Evolutionary conservation across 202 grass and related monocot genomes (phyloP).

Genomic region (Zizania palustris): DNA sequence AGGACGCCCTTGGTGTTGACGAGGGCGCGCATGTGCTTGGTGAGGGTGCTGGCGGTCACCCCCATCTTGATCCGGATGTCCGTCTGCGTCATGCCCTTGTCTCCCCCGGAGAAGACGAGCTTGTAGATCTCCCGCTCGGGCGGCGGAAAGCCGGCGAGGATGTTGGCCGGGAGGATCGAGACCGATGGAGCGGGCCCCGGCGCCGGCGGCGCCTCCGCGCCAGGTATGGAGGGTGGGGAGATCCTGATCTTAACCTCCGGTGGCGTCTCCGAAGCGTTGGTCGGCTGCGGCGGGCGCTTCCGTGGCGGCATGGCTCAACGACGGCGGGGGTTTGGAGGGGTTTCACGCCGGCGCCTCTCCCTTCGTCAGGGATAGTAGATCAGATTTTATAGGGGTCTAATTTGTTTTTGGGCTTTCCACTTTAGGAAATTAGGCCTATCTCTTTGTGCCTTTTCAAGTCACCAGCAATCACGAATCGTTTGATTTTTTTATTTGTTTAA

Average conservation of each 20-base stretch:
- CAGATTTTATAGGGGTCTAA: no score
- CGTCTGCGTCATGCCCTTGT: slow-evolving; percentile 63
- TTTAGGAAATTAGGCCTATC: no score
- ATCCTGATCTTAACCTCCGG: background rate
- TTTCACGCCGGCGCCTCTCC: no score
- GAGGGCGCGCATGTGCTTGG: slow-evolving; percentile 41
- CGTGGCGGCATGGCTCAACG: no score
- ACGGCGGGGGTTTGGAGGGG: no score
- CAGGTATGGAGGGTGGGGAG: background rate
- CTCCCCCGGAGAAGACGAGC: slow-evolving; percentile 47
- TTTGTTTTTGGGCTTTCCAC: no score
- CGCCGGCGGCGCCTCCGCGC: background rate
- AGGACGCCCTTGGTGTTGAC: slow-evolving; percentile 37
- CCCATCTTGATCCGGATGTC: slow-evolving; percentile 46
- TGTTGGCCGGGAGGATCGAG: slow-evolving; percentile 18
- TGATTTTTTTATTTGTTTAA: no score
- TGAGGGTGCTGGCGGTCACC: slow-evolving; percentile 29
- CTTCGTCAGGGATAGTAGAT: no score
- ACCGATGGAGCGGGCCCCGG: background rate
- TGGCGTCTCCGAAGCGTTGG: background rate
- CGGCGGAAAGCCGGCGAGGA: slow-evolving; percentile 19
- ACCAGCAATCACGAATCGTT: no score
- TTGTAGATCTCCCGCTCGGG: slow-evolving; percentile 43
- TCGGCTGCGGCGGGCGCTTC: slow-evolving; percentile 30
- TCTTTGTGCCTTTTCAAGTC: no score